Percentiles rank a stretch among this genome's conserved stretches.
Conservation (phyloP, 495 filamentous ascomycete genomes). For the Talaromyces stipitatus region DNA sequence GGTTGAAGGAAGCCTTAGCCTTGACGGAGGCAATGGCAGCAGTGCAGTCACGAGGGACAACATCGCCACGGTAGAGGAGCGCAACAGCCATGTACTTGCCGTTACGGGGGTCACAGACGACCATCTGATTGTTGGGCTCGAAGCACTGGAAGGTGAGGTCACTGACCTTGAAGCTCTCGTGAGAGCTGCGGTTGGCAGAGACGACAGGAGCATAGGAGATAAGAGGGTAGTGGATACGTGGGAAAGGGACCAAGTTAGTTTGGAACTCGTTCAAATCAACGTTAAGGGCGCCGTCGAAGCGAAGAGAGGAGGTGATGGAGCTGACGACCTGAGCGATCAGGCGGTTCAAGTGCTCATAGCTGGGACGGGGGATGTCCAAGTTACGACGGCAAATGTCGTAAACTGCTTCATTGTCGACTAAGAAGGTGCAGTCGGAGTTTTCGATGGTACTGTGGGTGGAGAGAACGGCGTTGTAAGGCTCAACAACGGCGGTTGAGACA, state of each 20-base stretch:
- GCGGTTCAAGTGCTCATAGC: conserved; percentile 83
- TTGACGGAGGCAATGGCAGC: conserved; percentile 75
- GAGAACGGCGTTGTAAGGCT: conserved; percentile 89
- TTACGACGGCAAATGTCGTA: conserved; percentile 90
- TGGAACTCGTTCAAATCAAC: conserved; percentile 94
- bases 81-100: conserved; percentile 95
- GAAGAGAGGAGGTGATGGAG: conserved; percentile 83
- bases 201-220: conserved; percentile 87
- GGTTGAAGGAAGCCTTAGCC: conserved; percentile 80
- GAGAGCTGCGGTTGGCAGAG: conserved; percentile 69
- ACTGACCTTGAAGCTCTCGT: conserved; percentile 87
- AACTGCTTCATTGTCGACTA: conserved; percentile 89
- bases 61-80: conserved; percentile 83
- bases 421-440: conserved; percentile 87
- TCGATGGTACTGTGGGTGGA: conserved; percentile 91
- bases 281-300: conserved; percentile 86
- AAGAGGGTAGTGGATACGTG: conserved; percentile 85
- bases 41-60: conserved; percentile 77
- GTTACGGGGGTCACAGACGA: conserved; percentile 84
- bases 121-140: conserved; percentile 95
- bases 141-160: conserved; percentile 88
- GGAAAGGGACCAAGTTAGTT: conserved; percentile 88
- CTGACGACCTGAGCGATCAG: conserved; percentile 88
- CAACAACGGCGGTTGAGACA: conserved; percentile 80
- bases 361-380: conserved; percentile 78